Conservation (phyloP, 1,284 basidiomycete genomes). For the Peniophora sp. region DNA sequence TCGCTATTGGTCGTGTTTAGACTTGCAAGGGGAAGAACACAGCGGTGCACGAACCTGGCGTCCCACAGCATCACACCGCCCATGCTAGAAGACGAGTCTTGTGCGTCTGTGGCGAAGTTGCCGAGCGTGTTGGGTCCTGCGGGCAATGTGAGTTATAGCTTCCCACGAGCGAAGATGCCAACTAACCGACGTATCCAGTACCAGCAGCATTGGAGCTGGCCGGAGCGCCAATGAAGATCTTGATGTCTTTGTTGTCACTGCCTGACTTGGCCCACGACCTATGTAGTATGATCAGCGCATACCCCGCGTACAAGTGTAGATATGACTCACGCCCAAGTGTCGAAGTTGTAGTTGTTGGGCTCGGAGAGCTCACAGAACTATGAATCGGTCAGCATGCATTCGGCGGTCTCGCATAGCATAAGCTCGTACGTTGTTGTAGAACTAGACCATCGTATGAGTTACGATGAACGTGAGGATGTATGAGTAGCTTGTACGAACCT, state of each 20-base stretch:
- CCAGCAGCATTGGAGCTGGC: slow-evolving; percentile 37
- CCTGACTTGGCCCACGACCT: slow-evolving; percentile 42
- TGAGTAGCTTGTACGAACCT: slow-evolving; percentile 32
- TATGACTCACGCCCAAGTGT: slow-evolving; percentile 29
- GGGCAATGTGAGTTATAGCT: too few species aligned
- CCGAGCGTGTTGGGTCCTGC: slow-evolving; percentile 29
- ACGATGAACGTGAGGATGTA: neutral
- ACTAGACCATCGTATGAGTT: neutral
- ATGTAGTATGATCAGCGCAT: neutral
- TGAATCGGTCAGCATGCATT: too few species aligned
- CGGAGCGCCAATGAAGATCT: slow-evolving; percentile 54
- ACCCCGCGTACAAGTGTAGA: neutral
- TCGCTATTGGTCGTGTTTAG: neutral
- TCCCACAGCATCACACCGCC: slow-evolving; percentile 57
- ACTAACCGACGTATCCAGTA: slow-evolving; percentile 37
- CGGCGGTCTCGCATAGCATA: too few species aligned
- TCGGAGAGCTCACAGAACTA: neutral
- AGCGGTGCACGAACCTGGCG: slow-evolving; percentile 3
- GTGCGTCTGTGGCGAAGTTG: slow-evolving; percentile 31
- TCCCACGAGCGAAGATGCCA: too few species aligned
- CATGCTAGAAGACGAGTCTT: slow-evolving; percentile 45
- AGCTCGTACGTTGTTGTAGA: neutral
- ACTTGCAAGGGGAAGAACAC: neutral
- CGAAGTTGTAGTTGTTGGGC: slow-evolving; percentile 31
- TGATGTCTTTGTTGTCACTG: slow-evolving; percentile 48